Evolutionary conservation across 2,329 filamentous ascomycete genomes (phyloP).

Genomic region (Ophiostoma ulmi): DNA sequence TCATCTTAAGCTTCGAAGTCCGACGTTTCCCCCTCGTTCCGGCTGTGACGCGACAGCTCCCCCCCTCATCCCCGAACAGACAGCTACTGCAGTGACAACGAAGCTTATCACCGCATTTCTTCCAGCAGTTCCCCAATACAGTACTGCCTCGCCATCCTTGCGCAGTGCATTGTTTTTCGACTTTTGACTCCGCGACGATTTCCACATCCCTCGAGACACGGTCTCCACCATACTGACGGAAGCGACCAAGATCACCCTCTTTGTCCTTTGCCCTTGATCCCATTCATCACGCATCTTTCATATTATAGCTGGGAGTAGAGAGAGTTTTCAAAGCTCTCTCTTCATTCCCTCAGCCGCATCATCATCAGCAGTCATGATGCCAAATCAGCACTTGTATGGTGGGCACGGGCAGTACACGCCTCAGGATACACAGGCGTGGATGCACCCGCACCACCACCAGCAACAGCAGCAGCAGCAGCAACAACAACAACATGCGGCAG

Average conservation of each 20-base stretch:
- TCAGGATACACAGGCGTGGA: constrained; percentile 58
- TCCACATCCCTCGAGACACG: constrained; percentile 4
- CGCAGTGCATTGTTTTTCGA: not conserved
- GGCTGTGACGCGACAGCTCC: not conserved
- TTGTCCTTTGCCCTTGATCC: not conserved
- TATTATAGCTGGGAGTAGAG: constrained; percentile 9
- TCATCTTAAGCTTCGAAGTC: not conserved
- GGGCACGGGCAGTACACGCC: constrained; percentile 62
- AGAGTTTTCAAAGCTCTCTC: constrained; percentile 9
- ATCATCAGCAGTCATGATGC: constrained; percentile 47
- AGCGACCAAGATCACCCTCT: constrained; percentile 1
- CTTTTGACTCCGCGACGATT: not conserved
- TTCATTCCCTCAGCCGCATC: not conserved
- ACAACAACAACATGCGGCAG: constrained; percentile 22
- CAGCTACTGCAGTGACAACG: not conserved
- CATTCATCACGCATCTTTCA: not conserved
- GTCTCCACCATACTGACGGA: not conserved
- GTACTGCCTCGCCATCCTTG: constrained; percentile 1
- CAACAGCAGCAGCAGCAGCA: constrained; percentile 56
- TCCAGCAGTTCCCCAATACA: not conserved
- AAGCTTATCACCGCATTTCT: not conserved
- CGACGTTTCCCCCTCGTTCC: not conserved
- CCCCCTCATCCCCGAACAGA: not conserved
- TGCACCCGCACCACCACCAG: constrained; percentile 68
- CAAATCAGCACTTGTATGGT: constrained; percentile 59